A percentile compares a stretch with the other conserved stretches of the same genome.
Evolutionary conservation across 768 basidiomycete genomes (phyloP).

Genomic region (Boletus eberwhitei): DNA sequence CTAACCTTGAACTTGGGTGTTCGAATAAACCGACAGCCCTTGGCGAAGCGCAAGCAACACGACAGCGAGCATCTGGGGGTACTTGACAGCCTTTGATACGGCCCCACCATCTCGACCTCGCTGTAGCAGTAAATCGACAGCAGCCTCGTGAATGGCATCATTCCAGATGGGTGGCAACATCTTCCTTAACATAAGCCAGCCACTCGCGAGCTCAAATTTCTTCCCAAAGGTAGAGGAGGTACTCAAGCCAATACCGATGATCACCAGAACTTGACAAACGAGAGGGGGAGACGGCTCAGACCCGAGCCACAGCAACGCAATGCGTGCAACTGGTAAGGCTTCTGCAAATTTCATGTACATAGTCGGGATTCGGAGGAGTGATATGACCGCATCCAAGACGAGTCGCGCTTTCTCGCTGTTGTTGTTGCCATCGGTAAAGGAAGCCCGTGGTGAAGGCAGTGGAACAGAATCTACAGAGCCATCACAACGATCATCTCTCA

Average conservation of each 20-base stretch:
- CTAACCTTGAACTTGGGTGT: slow-evolving; percentile 18
- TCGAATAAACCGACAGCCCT: slow-evolving; percentile 41
- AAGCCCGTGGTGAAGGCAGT: slow-evolving; percentile 13
- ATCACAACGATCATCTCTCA: neutral
- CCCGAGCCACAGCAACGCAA: slow-evolving; percentile 76
- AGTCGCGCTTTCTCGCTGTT: slow-evolving; percentile 59
- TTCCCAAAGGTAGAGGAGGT: slow-evolving; percentile 62
- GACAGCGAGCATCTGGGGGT: slow-evolving; percentile 68
- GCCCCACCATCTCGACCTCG: slow-evolving; percentile 15
- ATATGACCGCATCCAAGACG: slow-evolving; percentile 62
- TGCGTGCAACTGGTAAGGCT: slow-evolving; percentile 73
- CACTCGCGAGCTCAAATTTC: slow-evolving; percentile 83
- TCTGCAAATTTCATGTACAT: slow-evolving; percentile 69
- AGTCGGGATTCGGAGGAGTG: slow-evolving; percentile 52
- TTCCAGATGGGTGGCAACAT: slow-evolving; percentile 73
- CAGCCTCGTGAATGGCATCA: slow-evolving; percentile 56
- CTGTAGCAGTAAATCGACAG: slow-evolving; percentile 69
- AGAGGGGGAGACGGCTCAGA: slow-evolving; percentile 62
- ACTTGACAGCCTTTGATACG: slow-evolving; percentile 38
- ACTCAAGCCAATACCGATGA: slow-evolving; percentile 56
- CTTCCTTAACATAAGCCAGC: slow-evolving; percentile 73
- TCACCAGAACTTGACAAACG: slow-evolving; percentile 53
- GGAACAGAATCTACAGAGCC: neutral
- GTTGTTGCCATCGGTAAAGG: slow-evolving; percentile 18
- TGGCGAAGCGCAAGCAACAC: slow-evolving; percentile 67